Evolutionary conservation across 148 eudicot species (phyloP).

Genomic region (Beta vulgaris): DNA sequence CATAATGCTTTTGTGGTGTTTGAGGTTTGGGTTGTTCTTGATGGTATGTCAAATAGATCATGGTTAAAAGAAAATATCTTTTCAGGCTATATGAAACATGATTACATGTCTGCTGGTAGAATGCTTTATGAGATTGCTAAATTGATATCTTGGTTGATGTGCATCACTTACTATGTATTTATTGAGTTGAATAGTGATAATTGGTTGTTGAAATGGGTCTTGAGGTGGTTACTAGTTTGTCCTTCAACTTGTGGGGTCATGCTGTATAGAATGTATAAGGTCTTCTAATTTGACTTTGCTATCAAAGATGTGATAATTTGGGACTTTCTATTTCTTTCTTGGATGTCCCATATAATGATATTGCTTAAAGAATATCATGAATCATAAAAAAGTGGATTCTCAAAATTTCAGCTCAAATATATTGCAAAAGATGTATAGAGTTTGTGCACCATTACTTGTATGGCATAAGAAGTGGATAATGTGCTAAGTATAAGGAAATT

Average conservation of each 20-base stretch:
- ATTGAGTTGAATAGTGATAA: neutral
- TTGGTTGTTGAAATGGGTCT: neutral
- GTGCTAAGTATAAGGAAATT: neutral
- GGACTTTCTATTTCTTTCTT: neutral
- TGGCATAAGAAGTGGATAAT: neutral
- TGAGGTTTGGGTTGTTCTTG: neutral
- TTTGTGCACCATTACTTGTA: neutral
- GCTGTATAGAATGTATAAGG: no score
- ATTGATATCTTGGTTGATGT: neutral
- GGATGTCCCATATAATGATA: neutral
- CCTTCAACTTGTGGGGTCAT: neutral
- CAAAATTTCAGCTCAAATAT: no score
- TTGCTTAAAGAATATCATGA: neutral
- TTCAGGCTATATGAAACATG: neutral
- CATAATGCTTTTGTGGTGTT: neutral
- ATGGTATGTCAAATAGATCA: neutral
- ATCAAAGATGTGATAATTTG: neutral
- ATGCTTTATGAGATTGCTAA: neutral
- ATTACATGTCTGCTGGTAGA: neutral
- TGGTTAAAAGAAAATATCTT: neutral
- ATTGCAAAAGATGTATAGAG: neutral
- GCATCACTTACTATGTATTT: neutral
- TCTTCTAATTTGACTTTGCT: neutral
- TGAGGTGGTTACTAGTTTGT: neutral
- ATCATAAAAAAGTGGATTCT: neutral